Conservation (phyloP, 164 flowering plant genomes). For the Liriodendron chinense region DNA sequence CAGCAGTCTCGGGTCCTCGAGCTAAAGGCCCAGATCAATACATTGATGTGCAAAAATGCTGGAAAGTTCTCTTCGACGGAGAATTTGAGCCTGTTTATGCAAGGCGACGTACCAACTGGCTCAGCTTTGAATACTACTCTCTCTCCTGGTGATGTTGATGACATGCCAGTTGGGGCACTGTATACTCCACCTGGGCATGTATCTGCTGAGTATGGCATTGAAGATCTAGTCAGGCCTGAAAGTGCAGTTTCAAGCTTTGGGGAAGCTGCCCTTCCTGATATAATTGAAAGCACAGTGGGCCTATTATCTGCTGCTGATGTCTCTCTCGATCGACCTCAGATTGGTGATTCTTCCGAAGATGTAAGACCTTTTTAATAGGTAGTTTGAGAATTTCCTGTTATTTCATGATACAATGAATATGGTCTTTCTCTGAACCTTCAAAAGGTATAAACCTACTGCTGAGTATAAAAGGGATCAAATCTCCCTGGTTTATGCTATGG, state of each 20-base stretch:
- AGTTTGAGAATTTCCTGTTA: background rate
- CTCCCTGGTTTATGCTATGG: too few species aligned
- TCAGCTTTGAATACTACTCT: constrained; percentile 61
- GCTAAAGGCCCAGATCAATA: constrained; percentile 51
- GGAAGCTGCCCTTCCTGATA: constrained; percentile 60
- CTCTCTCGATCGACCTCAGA: constrained; percentile 48
- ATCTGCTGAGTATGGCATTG: constrained; percentile 51
- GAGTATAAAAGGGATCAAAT: too few species aligned
- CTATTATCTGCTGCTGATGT: constrained; percentile 56
- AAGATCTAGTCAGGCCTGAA: constrained; percentile 48
- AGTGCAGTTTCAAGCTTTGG: constrained; percentile 57
- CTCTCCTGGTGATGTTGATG: constrained; percentile 62
- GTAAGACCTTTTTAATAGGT: constrained; percentile 43
- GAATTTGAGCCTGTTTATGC: constrained; percentile 54
- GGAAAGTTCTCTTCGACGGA: constrained; percentile 69
- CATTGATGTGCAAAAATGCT: constrained; percentile 42
- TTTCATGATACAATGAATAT: too few species aligned
- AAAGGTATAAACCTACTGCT: too few species aligned
- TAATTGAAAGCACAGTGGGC: constrained; percentile 67
- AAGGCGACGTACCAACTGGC: constrained; percentile 51
- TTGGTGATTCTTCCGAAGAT: constrained; percentile 59
- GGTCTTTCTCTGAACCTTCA: too few species aligned
- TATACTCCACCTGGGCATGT: constrained; percentile 34
- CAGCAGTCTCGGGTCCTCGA: constrained; percentile 51
- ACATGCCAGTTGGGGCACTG: constrained; percentile 38